Conservation (phyloP, 2,329 filamentous ascomycete genomes). For the Curvularia verruculosa region DNA sequence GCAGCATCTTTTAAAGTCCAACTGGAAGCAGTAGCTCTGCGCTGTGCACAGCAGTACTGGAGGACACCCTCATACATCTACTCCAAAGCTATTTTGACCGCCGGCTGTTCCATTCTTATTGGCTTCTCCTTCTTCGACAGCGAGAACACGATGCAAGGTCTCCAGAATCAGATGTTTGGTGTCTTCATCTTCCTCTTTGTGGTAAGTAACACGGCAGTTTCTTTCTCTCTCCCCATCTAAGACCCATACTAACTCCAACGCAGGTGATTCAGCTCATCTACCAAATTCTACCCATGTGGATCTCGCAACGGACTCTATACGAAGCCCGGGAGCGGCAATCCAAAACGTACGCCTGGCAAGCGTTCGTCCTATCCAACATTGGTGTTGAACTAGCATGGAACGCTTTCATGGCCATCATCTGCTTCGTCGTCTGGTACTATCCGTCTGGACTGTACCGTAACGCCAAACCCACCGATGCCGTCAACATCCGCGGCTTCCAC, state of each 20-base stretch:
- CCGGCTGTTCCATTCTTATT: slow-evolving; percentile 41
- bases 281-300: slow-evolving; percentile 64
- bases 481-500: slow-evolving; percentile 68
- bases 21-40: slow-evolving; percentile 46
- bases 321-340: slow-evolving; percentile 66
- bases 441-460: slow-evolving; percentile 73
- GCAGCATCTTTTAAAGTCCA: slow-evolving; percentile 49
- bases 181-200: slow-evolving; percentile 58
- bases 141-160: slow-evolving; percentile 47
- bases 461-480: slow-evolving; percentile 63
- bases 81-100: slow-evolving; percentile 39
- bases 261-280: slow-evolving; percentile 43
- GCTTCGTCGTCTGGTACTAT: slow-evolving; percentile 63
- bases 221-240: slow-evolving; percentile 51
- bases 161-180: slow-evolving; percentile 56
- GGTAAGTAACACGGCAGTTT: slow-evolving; percentile 19
- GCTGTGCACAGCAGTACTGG: slow-evolving; percentile 56
- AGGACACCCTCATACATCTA: slow-evolving; percentile 54
- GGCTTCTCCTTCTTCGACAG: slow-evolving; percentile 53
- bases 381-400: slow-evolving; percentile 67
- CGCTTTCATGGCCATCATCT: slow-evolving; percentile 59
- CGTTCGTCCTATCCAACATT: slow-evolving; percentile 73
- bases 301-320: slow-evolving; percentile 62
- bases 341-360: slow-evolving; percentile 76
- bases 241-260: neutral